Percentiles rank a stretch among this genome's conserved stretches.
Conservation (phyloP, 371 early-diverging fungal species). For the Sanchytrium tribonematis region DNA sequence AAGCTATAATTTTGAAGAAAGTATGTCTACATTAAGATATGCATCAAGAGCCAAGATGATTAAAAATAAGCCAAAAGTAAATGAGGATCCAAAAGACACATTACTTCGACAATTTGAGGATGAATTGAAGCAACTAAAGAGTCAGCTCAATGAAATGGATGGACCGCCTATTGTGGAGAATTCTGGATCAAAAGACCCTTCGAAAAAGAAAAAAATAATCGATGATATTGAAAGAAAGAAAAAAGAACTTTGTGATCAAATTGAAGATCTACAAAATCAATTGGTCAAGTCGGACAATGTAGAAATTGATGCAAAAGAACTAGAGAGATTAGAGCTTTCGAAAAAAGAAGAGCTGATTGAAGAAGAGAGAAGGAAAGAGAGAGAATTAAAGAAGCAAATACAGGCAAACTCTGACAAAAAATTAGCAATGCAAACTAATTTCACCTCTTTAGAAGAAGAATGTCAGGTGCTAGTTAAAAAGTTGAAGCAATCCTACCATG, state of each 20-base stretch:
- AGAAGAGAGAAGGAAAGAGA: background rate
- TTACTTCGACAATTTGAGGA: background rate
- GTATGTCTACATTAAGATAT: constrained; percentile 36
- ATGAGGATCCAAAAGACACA: constrained; percentile 14
- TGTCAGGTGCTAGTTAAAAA: background rate
- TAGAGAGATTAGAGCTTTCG: background rate
- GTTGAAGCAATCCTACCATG: background rate
- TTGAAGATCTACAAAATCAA: background rate
- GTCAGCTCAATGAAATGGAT: background rate
- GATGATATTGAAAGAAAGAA: background rate
- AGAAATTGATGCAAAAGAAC: background rate
- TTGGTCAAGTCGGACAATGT: background rate
- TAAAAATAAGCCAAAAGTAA: constrained; percentile 30
- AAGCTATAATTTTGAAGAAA: constrained; percentile 23
- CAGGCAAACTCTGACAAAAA: background rate
- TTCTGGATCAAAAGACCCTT: too few species aligned
- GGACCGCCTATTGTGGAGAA: background rate
- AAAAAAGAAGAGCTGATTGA: background rate
- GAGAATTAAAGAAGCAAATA: background rate
- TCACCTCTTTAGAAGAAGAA: background rate
- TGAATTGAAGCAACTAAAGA: background rate
- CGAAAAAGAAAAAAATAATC: background rate
- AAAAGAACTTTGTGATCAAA: background rate
- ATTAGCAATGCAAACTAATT: background rate
- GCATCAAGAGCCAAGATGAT: constrained; percentile 39